Percentiles rank a stretch among this genome's conserved stretches.
Evolutionary conservation across 148 eudicot species (phyloP).

Genomic region (Cornus florida): DNA sequence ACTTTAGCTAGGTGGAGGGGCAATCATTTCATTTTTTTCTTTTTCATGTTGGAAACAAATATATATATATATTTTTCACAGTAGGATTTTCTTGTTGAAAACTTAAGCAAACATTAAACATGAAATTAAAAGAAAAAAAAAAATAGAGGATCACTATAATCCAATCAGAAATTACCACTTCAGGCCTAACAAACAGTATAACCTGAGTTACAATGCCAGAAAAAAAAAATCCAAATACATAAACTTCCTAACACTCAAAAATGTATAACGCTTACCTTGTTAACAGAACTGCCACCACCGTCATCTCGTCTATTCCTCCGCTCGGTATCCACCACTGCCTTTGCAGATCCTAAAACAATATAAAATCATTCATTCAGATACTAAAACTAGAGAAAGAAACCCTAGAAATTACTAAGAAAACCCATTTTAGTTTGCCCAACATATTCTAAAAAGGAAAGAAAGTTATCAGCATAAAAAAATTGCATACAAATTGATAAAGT

Average conservation of each 20-base stretch:
- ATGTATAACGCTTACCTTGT: conserved; percentile 15
- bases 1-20: background rate
- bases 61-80: no score
- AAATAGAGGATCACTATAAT: background rate
- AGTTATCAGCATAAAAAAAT: background rate
- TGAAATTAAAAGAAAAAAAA: no score
- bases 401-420: background rate
- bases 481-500: background rate
- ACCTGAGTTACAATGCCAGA: no score
- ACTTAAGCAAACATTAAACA: no score
- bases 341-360: conserved; percentile 20
- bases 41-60: background rate
- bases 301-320: conserved; percentile 8
- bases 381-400: background rate
- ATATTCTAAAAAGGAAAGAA: background rate
- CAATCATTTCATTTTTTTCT: background rate
- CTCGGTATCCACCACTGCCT: conserved; percentile 18
- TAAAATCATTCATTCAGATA: background rate
- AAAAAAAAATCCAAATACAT: no score
- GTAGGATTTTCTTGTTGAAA: no score
- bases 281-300: background rate
- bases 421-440: background rate
- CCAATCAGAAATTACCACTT: background rate
- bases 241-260: no score
- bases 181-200: background rate